Evolutionary conservation across 805 yeast species (phyloP), one percentile per base, ranked within the genome.

Genomic region (Candida tammaniensis): DNA sequence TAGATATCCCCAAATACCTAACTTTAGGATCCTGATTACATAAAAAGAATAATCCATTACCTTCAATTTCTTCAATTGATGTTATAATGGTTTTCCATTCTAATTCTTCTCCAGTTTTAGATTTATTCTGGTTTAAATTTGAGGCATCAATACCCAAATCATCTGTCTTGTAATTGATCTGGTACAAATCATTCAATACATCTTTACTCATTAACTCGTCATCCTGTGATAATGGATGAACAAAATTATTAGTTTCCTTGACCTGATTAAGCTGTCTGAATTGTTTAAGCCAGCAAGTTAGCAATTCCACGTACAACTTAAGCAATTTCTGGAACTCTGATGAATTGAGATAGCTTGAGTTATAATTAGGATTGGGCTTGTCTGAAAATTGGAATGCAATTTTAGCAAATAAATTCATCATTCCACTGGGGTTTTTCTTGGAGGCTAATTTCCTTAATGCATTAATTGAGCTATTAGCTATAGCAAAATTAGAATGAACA

Each of bases 41-140:
- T 15, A 93, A 64, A 51, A 94, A 91, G 50, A 86, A 93, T 19
- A 93, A 60, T 0, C 96, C 99, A 52, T 89, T 86, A 0, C 98
- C 97, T 58, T 93, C 98, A 7, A 91, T 86, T 42, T 91, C 97
- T 57, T 93, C 98, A 30, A 93, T 81, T 0, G 85, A 82, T 0
- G 96, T 83, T 42, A 86, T 79, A 12, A 87, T 78, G 30, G 78
- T 79, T 46, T 85, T 86, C 73, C 86, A 69, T 51, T 85, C 91
- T 23, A 85, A 56, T 38, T 80, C 85, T 42, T 83, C 88, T 5
- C 71, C 59, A 6, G 59, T 61, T 33, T 56, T 57, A 18, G 46
- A 31, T 27, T 50, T 54, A 5, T 33, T 24, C 9, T 16, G 39
- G 3, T 19, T 23, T 15, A 26, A 18, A 26, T 7, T 36, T 12